Evolutionary conservation across 345 rosid species (phyloP), one percentile per base, ranked within the genome.

Genomic region (Gossypium turneri): DNA sequence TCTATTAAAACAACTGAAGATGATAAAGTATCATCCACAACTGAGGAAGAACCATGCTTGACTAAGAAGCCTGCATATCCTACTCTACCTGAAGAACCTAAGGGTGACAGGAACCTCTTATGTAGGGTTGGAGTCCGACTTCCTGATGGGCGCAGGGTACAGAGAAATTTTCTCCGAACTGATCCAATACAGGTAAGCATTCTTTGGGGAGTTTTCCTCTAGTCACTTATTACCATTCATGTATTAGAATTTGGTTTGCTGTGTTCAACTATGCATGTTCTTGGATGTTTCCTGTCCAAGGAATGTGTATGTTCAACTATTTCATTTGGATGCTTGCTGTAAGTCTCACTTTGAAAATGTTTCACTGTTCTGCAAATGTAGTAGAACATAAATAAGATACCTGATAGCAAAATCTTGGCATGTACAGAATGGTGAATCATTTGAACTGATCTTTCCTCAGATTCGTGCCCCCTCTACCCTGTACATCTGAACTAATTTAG

Each of bases 41-140:
- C 80, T 74, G 79, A 83, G 73, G 87, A 76, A 47, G 90, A 85
- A 78, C 34, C 84, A 41, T 73, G 75, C 64, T 62, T 82, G 17
- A 64, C 86, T 9, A 75, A 82, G 75, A 82, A 79, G 48, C 84
- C 90, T 50, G 68, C 81, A 20, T 96, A 84, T 78, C 99, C 92
- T 34, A 84, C 92, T 62, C 86, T 96, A n/a, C 94, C 93, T n/a
- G 94, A 90, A 81, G 98, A 96, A 82, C 95, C 98, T 19, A 92
- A 85, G 29, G 90, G 88, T 45, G 95, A 96, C 73, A 90, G 89
- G 67, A 88, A 83, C 69, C 79, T 89, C 25, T 78, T 88, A 52
- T 96, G 99, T 81, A 87, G 97, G 86, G 94, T 96, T 69, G 98
- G 98, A 74, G 81, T 96, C 44, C 97, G 99, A 77, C 89, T 96